Base-by-base conservation (phyloP, 75 land plant species). In the Adiantum capillusveneris region DNA sequence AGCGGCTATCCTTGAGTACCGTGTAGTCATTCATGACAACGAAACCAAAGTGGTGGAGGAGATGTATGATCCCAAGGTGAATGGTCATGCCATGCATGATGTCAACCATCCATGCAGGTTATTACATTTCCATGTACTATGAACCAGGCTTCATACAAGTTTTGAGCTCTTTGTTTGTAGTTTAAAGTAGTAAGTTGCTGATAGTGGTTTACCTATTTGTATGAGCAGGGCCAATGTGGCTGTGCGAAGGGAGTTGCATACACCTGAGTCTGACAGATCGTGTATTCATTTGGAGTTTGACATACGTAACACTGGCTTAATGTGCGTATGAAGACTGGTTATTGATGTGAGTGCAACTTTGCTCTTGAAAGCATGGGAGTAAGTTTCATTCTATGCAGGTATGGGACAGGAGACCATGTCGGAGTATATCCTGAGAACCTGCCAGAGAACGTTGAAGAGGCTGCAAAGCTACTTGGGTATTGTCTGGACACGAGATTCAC, bases 251-350 rank as follows among this genome's bases (percentile, higher is more conserved):
- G 98, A 93, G 72, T 89, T 93, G 59, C 98, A 93, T 54, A 79
- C 74, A 0, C 74, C 81, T 39, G 67, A 68, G 24, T 93, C 98
- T 39, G 98, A 88, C 59, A 73, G 98, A 7, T 88, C 98, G 16
- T 93, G 98, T 83, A 88, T 75, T 11, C 98, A 93, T 77, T 57
- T 93, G 76, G 98, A 93, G 60, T 93, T 93, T 72, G 90, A 93
- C 49, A 81, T 85, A 19, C 60, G 83, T 41, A 79, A 76, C 44
- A 93, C 95, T 36, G 87, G 85, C 0, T 57, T 93, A 0, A 63
- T 13, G 86, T 93, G 79, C 63, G 95, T 78, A 34, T 34, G 28
- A 21, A n/a, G n/a, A n/a, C n/a, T n/a, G n/a, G n/a, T n/a, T n/a
- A n/a, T n/a, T n/a, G n/a, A n/a, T n/a, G n/a, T n/a, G n/a, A n/a